Base-by-base conservation (phyloP, 148 eudicot genomes). In the Cornus kousa region DNA sequence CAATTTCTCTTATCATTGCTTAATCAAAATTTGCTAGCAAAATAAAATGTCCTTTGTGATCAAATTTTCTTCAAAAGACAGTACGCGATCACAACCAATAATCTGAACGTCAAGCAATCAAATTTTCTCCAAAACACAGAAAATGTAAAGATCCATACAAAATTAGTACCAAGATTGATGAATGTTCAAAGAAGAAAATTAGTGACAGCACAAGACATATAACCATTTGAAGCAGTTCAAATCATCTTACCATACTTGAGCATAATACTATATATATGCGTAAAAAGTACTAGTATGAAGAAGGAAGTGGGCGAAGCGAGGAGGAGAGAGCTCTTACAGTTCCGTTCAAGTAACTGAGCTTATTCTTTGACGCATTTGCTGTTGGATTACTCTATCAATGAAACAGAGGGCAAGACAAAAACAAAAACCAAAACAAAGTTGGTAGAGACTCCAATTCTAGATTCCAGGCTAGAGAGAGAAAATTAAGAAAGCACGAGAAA, bases 351-450 rank as follows among this genome's bases (percentile, higher is more conserved):
- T 67, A 48, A 76, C 31, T 10, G 5, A 76, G 32, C 72, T 24
- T 48, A 71, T 76, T 59, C 72, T 24, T 17, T 17, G 79, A 37
- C 46, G 79, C 72, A 76, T 76, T 67, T 55, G 43, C 37, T 12
- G 72, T 19, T 67, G 12, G 28, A 75, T 39, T 22, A 7, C 70
- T 65, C 32, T 65, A 14, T 46, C 31, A 65, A 67, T 43, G 33
- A 65, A 67, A 33, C 48, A 43, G 77, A 75, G 70, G 70, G 14
- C 37, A 64, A 50, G 22, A 50, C 3, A 13, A 57, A 57, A 57
- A 57, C 20, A 13, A 16, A 57, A 57, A 57, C 20, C 20, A 16
- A 57, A 57, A 9, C 20, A 17, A 57, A 57, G 64, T 57, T 57
- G 64, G 3, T 57, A 16, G 20, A 57, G 23, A 62, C 23, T 17